Base-by-base conservation (phyloP, 148 eudicot species). In the Chenopodium berlandieri region DNA sequence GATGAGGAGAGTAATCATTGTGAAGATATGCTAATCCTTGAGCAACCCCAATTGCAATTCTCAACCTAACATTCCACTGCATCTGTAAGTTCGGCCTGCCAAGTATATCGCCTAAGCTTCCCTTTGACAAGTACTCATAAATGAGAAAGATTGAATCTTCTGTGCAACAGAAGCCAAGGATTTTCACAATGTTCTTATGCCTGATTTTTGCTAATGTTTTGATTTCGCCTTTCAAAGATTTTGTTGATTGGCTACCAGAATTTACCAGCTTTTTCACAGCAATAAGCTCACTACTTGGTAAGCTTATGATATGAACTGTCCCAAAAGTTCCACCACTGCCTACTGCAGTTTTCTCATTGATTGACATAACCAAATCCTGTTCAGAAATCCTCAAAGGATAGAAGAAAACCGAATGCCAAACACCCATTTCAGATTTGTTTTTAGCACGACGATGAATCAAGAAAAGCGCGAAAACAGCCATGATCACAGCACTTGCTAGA, bases 11-110 rank as follows among this genome's bases (percentile, higher is more conserved):
- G 81, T 94, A 94, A 81, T 94, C 98, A 69, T 88, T 82, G 82
- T 92, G 98, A 80, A 94, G 91, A 80, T 94, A 94, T 25, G 95
- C 92, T 75, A 94, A 88, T 71, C 90, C 97, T 87, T 89, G 97
- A 85, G 98, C 97, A 84, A 94, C 87, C 22, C 98, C 97, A 84
- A 89, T 81, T 58, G 97, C 97, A 46, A 91, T 92, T 79, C 47
- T 91, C 85, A 92, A 78, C 78, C 98, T 84, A 71, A 80, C 86
- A 82, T 78, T 86, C 98, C 98, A 94, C 3, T 89, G 90, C 85
- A 94, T 48, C 48, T 88, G 76, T 62, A 89, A 87, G 67, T 81
- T 86, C 3, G 89, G 81, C 77, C 82, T 86, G 52, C 88, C 82
- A 73, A 94, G 87, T 37, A 89, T 76, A 85, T 94, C 98, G 25